Conservation (phyloP, 1,284 basidiomycete genomes). For the Taiwanofungus camphoratus region DNA sequence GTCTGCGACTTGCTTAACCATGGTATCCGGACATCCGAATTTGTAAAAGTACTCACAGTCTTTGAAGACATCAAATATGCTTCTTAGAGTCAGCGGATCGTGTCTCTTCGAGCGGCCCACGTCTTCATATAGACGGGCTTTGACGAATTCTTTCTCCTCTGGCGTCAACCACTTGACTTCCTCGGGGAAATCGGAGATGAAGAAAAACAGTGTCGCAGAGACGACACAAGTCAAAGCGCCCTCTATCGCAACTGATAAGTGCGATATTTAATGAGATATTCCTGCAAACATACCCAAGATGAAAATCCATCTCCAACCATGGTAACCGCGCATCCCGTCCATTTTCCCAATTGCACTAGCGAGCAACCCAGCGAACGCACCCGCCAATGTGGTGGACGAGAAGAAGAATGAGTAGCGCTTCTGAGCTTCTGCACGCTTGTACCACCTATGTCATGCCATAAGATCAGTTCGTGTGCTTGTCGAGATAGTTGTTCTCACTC, state of each 20-base stretch:
- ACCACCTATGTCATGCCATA: slow-evolving; percentile 23
- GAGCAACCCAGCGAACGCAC: slow-evolving; percentile 30
- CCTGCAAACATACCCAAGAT: slow-evolving; percentile 34
- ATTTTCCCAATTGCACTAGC: slow-evolving; percentile 32
- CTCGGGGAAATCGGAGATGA: slow-evolving; percentile 28
- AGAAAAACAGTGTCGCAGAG: slow-evolving; percentile 21
- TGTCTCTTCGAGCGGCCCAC: slow-evolving; percentile 23
- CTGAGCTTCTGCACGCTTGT: slow-evolving; percentile 32
- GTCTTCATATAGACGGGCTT: slow-evolving; percentile 26
- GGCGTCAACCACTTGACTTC: slow-evolving; percentile 23
- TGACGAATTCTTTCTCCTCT: slow-evolving; percentile 27
- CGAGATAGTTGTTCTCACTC: neutral
- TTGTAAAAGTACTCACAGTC: slow-evolving; percentile 19
- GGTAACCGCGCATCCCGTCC: slow-evolving; percentile 27
- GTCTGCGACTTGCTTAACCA: slow-evolving; percentile 11
- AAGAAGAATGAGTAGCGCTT: slow-evolving; percentile 34
- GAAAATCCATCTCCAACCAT: slow-evolving; percentile 35
- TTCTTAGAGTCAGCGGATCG: slow-evolving; percentile 19
- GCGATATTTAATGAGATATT: neutral
- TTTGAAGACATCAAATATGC: slow-evolving; percentile 20
- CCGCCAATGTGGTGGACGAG: slow-evolving; percentile 28
- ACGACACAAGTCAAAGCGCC: slow-evolving; percentile 31
- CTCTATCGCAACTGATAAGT: slow-evolving; percentile 17
- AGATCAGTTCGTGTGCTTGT: neutral
- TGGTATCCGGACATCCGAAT: no score